Percentiles rank a stretch among this genome's conserved stretches.
These are phyloP conservation scores for Aspergillus sp. DNA, from an alignment of 2,329 filamentous ascomycete genomes.

Conservation along the genomic window DNA sequence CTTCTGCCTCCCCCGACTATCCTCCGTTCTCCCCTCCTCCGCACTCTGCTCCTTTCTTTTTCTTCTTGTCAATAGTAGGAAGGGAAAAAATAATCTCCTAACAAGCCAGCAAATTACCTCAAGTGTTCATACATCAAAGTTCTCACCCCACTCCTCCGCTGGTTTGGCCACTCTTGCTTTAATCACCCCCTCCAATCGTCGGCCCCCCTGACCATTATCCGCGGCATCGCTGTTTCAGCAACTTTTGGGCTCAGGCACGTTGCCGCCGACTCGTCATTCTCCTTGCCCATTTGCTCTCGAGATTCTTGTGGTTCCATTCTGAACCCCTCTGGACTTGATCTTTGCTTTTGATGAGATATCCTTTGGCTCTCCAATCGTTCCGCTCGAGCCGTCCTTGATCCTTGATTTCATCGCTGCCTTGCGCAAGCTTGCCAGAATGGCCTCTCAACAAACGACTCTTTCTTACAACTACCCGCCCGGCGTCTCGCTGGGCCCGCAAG, in stretches of 20 bases:
- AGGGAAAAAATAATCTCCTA: background rate
- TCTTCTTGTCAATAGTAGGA: background rate
- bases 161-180: conserved; percentile 17
- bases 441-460: conserved; percentile 34
- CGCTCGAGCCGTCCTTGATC: conserved; percentile 12
- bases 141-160: conserved; percentile 6
- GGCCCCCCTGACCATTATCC: conserved; percentile 23
- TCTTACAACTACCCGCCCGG: conserved; percentile 37
- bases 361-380: conserved; percentile 21
- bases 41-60: conserved; percentile 11
- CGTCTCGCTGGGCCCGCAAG: conserved; percentile 37
- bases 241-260: conserved; percentile 12
- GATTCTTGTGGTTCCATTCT: conserved; percentile 6
- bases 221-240: conserved; percentile 31
- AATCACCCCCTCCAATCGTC: conserved; percentile 21
- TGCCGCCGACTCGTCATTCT: conserved; percentile 15
- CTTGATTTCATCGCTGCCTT: conserved; percentile 23
- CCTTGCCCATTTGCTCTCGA: conserved; percentile 8
- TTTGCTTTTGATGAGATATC: conserved; percentile 22
- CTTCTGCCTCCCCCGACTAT: background rate
- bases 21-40: conserved; percentile 12
- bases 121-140: background rate
- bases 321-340: background rate
- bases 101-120: background rate
- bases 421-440: conserved; percentile 32